Base-by-base conservation (phyloP, 225 moss, liverwort and hornwort genomes). In the Pleurozium schreberi region DNA sequence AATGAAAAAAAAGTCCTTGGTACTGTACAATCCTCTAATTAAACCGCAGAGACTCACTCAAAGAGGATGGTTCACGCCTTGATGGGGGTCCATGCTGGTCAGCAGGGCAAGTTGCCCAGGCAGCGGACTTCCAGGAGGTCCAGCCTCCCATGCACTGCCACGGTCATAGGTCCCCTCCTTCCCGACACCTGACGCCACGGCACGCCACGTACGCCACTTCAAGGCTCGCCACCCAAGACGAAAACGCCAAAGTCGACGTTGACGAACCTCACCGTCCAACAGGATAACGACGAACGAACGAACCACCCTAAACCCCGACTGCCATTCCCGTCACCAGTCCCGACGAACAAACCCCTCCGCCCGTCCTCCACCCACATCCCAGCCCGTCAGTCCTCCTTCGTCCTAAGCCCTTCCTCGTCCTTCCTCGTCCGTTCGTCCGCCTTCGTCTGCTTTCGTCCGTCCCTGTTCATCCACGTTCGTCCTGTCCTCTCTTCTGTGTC, bases 141-240 rank as follows among this genome's bases (percentile, higher is more conserved):
- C 58, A 80, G 80, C 40, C 58, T 43, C 81, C 82, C 84, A 59
- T 89, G 87, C 80, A 88, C 40, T 75, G 10, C 87, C 84, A 47
- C 88, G 87, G 85, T 58, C 64, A 25, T 71, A 85, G 45, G 88
- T 30, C 23, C 23, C 78, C 70, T 65, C 42, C 13, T 14, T 38
- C 79, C 87, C 84, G 80, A 84, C 86, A 73, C 80, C 75, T 62
- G 38, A 75, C 25, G 18, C 63, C 71, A 80, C 34, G 23, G 30
- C 80, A 58, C 62, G 53, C 71, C 86, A 88, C 80, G 36, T 34
- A 53, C 64, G 58, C 73, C 78, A 81, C 53, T 67, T 91, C 84
- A 89, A 87, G 91, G 91, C 91, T 80, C 91, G 18, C 5, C 11
- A 58, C 84, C 91, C 89, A 50, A 91, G 87, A 83, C 89, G 50